Percentiles rank a stretch among this genome's conserved stretches.
Conservation (phyloP, 1,139 yeast species). For the Blastobotrys capitulatus region DNA sequence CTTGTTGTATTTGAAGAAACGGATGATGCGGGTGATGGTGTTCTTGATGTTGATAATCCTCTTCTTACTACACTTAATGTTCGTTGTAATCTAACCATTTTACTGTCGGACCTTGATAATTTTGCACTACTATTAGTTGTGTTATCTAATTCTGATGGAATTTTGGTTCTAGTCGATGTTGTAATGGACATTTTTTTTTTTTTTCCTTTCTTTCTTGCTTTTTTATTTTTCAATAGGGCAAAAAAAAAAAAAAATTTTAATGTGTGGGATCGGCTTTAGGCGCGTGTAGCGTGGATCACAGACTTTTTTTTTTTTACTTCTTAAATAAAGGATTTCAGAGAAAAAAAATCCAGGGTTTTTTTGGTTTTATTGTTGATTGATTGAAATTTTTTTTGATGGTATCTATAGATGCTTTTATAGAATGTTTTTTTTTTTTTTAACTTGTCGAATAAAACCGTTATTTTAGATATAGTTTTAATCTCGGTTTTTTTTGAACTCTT, state of each 20-base stretch:
- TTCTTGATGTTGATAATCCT: constrained; percentile 8
- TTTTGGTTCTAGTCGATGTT: not conserved
- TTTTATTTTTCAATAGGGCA: too few relatives aligned
- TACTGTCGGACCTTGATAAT: not conserved
- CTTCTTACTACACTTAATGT: constrained; percentile 10
- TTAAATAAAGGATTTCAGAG: too few relatives aligned
- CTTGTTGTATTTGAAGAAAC: not conserved
- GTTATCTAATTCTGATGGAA: not conserved
- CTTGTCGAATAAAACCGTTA: too few relatives aligned
- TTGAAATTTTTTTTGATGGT: too few relatives aligned
- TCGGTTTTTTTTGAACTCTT: too few relatives aligned
- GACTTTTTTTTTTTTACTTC: not conserved
- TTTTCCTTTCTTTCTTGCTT: not conserved
- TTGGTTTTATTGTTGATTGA: too few relatives aligned
- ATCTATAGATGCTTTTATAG: too few relatives aligned
- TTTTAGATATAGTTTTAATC: too few relatives aligned
- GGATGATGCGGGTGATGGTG: constrained; percentile 5
- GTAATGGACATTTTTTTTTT: constrained; percentile 1
- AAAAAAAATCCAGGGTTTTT: too few relatives aligned
- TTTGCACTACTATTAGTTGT: not conserved
- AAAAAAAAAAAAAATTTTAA: not conserved
- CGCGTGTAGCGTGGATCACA: not conserved
- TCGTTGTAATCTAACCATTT: constrained; percentile 6
- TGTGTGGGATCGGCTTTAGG: not conserved
- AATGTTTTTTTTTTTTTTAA: too few relatives aligned